phyloP scores from a whole-genome alignment of 2,329 filamentous ascomycete genomes.

The Botrytis fabae region DNA sequence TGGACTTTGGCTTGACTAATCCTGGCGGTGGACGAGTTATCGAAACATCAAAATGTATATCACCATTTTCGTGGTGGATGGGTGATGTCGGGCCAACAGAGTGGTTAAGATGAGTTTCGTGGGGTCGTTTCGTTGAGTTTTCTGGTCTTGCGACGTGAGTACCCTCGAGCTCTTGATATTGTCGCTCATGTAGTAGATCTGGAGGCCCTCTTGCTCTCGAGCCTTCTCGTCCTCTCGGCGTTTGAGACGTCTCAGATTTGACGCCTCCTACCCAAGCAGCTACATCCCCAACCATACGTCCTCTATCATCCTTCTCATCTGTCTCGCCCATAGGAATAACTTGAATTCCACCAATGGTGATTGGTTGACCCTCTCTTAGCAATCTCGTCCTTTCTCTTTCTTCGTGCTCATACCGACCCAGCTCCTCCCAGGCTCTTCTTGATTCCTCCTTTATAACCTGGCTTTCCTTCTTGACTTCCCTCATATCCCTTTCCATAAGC shows the following conservation, averaged over 20 bases:
- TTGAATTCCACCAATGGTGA: conserved; percentile 87
- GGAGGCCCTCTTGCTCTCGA: conserved; percentile 12
- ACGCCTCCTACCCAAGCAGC: conserved; percentile 20
- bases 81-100: conserved; percentile 1
- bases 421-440: conserved; percentile 92
- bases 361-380: conserved; percentile 81
- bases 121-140: not conserved
- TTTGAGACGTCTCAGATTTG: conserved; percentile 8
- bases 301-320: conserved; percentile 9
- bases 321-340: conserved; percentile 75
- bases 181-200: not conserved
- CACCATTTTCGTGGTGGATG: not conserved
- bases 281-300: not conserved
- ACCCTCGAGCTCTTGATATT: conserved; percentile 2
- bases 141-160: not conserved
- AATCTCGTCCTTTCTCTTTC: conserved; percentile 84
- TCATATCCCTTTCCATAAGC: conserved; percentile 21
- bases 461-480: conserved; percentile 21
- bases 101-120: not conserved
- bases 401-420: conserved; percentile 88
- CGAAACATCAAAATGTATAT: not conserved
- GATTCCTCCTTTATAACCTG: conserved; percentile 64
- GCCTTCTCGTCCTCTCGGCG: conserved; percentile 2
- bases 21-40: conserved; percentile 7
- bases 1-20: conserved; percentile 15